Percentiles rank a stretch among this genome's conserved stretches.
Evolutionary conservation across 2,329 filamentous ascomycete genomes (phyloP).

Genomic region (Exophiala calicioides): DNA sequence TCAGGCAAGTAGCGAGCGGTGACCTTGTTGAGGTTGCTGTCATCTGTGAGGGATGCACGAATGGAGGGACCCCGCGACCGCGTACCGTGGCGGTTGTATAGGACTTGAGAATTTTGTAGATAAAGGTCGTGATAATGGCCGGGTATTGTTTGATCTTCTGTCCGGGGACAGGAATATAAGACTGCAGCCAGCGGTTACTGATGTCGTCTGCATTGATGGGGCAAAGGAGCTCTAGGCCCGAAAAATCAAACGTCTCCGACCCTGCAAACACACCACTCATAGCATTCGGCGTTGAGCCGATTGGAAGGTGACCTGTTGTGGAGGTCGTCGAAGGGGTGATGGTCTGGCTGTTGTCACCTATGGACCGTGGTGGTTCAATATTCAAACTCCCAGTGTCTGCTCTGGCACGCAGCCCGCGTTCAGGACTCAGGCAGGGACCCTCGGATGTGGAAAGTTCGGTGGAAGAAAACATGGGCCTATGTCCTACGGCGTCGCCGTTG

Average conservation of each 20-base stretch:
- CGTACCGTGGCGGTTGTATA: constrained; percentile 42
- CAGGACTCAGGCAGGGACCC: neutral
- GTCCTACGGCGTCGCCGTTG: neutral
- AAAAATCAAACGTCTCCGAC: neutral
- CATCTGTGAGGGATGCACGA: constrained; percentile 47
- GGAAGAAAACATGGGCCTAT: neutral
- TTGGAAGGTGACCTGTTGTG: neutral
- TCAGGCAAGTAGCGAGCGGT: constrained; percentile 46
- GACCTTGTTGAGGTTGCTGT: constrained; percentile 26
- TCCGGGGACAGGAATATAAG: constrained; percentile 48
- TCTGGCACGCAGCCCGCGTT: neutral
- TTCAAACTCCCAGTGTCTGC: neutral
- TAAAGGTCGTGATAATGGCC: constrained; percentile 39
- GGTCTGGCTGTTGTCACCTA: neutral
- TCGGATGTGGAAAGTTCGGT: neutral
- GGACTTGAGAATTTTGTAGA: constrained; percentile 47
- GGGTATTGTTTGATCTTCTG: constrained; percentile 48
- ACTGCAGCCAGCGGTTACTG: constrained; percentile 51
- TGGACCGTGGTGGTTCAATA: too few relatives aligned
- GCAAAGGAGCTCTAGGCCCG: constrained; percentile 38
- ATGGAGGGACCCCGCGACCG: constrained; percentile 45
- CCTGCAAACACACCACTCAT: constrained; percentile 14
- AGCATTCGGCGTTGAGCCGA: constrained; percentile 7
- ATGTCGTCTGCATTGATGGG: constrained; percentile 52
- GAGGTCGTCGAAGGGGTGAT: neutral